These are phyloP conservation scores for Fusarium ambrosium DNA, from an alignment of 2,329 filamentous ascomycete species.

Conservation along the genomic window DNA sequence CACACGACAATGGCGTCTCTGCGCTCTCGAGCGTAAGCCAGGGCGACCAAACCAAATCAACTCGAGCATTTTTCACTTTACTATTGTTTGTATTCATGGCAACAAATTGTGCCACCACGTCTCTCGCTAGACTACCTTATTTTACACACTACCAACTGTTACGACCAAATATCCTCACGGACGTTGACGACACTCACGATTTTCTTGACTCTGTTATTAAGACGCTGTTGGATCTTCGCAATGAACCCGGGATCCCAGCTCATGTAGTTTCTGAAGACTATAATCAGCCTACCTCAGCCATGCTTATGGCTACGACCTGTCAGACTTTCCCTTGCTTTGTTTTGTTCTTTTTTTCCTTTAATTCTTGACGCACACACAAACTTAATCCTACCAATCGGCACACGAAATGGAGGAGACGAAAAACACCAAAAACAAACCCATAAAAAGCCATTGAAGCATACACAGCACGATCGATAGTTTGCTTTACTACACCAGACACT, in stretches of 20 bases:
- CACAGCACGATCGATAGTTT: slow-evolving; percentile 27
- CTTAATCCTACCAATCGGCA: slow-evolving; percentile 28
- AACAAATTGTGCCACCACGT: slow-evolving; percentile 16
- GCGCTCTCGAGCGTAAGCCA: slow-evolving; percentile 52
- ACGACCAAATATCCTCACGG: slow-evolving; percentile 48
- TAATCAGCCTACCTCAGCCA: slow-evolving; percentile 43
- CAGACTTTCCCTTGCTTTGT: slow-evolving; percentile 30
- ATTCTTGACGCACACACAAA: slow-evolving; percentile 26
- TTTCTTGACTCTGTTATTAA: slow-evolving; percentile 38
- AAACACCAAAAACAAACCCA: slow-evolving; percentile 32
- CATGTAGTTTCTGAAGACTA: slow-evolving; percentile 36
- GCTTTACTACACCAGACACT: slow-evolving; percentile 17
- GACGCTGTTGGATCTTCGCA: slow-evolving; percentile 27
- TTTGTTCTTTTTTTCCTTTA: slow-evolving; percentile 31
- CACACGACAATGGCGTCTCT: slow-evolving; percentile 54
- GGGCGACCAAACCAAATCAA: slow-evolving; percentile 11
- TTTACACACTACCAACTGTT: slow-evolving; percentile 28
- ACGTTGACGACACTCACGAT: slow-evolving; percentile 50
- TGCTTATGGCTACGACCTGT: slow-evolving; percentile 40
- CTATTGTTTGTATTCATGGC: slow-evolving; percentile 26
- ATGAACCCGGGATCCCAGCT: slow-evolving; percentile 31
- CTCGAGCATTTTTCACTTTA: slow-evolving; percentile 14
- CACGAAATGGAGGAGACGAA: slow-evolving; percentile 21
- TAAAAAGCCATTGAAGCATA: slow-evolving; percentile 18
- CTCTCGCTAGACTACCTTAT: slow-evolving; percentile 22